Evolutionary conservation across 352 stramenopile genomes (phyloP), one percentile per base, ranked within the genome.

Genomic region (Aphanomyces stellatus): DNA sequence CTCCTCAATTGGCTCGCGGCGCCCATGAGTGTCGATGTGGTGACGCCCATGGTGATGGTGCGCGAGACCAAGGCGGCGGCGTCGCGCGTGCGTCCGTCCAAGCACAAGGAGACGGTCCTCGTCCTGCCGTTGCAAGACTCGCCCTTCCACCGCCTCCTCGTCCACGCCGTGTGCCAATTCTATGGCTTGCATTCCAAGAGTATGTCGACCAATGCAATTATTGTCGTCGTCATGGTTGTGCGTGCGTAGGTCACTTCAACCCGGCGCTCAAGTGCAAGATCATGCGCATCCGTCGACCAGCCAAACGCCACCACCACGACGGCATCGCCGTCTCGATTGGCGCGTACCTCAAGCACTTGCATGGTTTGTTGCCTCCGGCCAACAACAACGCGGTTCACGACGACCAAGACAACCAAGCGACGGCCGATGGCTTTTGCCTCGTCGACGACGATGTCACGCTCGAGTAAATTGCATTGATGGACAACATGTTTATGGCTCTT

Each of bases 141-240:
- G 49, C 80, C 87, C 3, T 96, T 94, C 66, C 87, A 96, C 64
- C 87, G 87, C 27, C 71, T 96, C 42, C 84, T 96, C 40, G 76
- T 96, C 53, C 87, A 96, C 78, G 90, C 79, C 22, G 76, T 92
- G 8, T 96, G 87, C 75, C 87, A 96, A 71, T 96, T 94, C 66
- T 93, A 93, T 40, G 81, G 82, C 51, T 72, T 96, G 49, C 81
- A 81, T 49, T 93, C 87, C 35, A 80, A 82, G 70, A 94, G 85
- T 95, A 72, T 56, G 82, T 80, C 51, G 10, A 15, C 25, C 24
- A 1, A 28, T 10, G 11, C 37, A 11, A 11, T 46, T 46, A n/a
- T n/a, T n/a, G n/a, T n/a, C n/a, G n/a, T n/a, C n/a, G n/a, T n/a
- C n/a, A n/a, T n/a, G n/a, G n/a, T n/a, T n/a, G n/a, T n/a, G n/a